Evolutionary conservation across 164 flowering plant genomes (phyloP), one percentile per base, ranked within the genome.

Genomic region (Tetrastigma voinierianum): DNA sequence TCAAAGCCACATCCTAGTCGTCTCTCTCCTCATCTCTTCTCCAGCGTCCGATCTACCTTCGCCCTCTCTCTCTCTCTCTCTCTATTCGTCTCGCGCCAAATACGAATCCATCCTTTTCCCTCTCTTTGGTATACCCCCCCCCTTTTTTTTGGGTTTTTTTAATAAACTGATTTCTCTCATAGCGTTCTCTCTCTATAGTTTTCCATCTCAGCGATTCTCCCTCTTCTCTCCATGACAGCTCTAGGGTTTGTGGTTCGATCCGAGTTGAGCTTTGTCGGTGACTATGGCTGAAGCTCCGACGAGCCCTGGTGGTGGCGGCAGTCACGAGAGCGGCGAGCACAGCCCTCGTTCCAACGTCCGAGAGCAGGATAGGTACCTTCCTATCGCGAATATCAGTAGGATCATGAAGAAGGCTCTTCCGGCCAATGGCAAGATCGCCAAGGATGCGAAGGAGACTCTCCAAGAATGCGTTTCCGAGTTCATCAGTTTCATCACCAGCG

Each of bases 401-500:
- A 32, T 32, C 40, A 80, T 80, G 83, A 80, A 80, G 81, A 80
- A 75, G 57, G 83, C 77, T 9, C 67, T 80, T 3, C 83, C 83
- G 1, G 75, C 79, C 0, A 80, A 77, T 24, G 83, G 83, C 10
- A 80, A 80, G 71, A 80, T 80, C 55, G 81, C 83, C 9, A 80
- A 77, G 64, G 83, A 80, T 69, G 77, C 83, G 10, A 80, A 80
- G 66, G 83, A 80, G 23, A 80, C 83, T 24, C 75, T 80, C 1
- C 83, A 80, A 70, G 83, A 80, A 53, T 80, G 40, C 40, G 40
- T 32, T 32, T 32, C 40, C 40, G 40, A 32, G 40, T 32, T 32
- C 40, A 32, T 32, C 62, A 80, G 83, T 67, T 80, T 80, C 62
- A 63, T 80, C 25, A 80, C 81, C 24, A 80, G 79, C 81, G 83